Percentiles rank a stretch among this genome's conserved stretches.
phyloP scores from a whole-genome alignment of 495 filamentous ascomycete genomes.

The Aspergillus sclerotiicarbonarius region DNA sequence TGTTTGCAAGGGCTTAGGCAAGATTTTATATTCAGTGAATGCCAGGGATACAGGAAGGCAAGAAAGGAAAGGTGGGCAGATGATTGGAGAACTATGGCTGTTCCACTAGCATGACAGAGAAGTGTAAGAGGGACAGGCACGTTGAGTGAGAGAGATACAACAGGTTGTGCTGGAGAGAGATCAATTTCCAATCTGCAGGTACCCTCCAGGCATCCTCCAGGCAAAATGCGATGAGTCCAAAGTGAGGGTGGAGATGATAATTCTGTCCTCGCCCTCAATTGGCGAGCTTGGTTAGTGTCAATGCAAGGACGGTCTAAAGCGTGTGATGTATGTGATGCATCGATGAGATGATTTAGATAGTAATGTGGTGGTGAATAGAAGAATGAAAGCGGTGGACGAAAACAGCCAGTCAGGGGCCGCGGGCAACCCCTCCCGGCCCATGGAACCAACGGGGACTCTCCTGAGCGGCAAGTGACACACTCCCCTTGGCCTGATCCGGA shows the following conservation, averaged over 20 bases:
- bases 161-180: not conserved
- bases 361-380: no score
- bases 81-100: not conserved
- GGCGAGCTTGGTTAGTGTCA: no score
- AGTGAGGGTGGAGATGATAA: not conserved
- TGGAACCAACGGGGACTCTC: not conserved
- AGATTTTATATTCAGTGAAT: not conserved
- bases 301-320: no score
- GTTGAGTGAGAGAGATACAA: constrained; percentile 3
- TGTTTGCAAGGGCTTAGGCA: no score
- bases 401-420: not conserved
- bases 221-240: no score
- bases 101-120: not conserved
- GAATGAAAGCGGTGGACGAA: not conserved
- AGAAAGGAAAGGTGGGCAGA: not conserved
- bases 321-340: no score
- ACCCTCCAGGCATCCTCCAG: not conserved
- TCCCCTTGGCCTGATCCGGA: not conserved
- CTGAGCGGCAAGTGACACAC: not conserved
- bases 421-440: not conserved
- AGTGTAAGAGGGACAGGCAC: not conserved
- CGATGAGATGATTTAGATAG: no score
- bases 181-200: not conserved
- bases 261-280: no score
- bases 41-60: not conserved